phyloP scores from a whole-genome alignment of 176 grass and related monocot genomes.

The Lolium rigidum region DNA sequence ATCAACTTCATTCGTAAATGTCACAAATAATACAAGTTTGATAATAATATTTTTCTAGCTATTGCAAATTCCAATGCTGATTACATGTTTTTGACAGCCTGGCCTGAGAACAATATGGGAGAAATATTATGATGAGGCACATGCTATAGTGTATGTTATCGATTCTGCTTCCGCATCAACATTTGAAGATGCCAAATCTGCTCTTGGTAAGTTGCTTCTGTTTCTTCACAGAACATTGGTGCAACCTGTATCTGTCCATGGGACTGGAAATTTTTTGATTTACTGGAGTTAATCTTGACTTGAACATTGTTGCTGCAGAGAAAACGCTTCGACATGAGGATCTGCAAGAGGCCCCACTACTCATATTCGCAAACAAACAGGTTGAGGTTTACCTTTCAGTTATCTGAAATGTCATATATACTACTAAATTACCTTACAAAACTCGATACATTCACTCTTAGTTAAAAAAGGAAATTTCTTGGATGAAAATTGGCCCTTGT shows the following conservation, averaged over 20 bases:
- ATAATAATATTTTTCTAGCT: not conserved
- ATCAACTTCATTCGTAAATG: not conserved
- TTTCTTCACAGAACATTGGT: slow-evolving; percentile 25
- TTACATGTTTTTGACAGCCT: slow-evolving; percentile 58
- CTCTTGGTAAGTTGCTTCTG: slow-evolving; percentile 69
- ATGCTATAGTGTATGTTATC: slow-evolving; percentile 96
- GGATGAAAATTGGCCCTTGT: slow-evolving; percentile 17
- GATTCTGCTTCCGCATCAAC: slow-evolving; percentile 80
- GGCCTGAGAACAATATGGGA: slow-evolving; percentile 97
- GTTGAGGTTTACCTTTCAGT: slow-evolving; percentile 44
- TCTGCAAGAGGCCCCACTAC: slow-evolving; percentile 78
- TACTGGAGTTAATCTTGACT: not conserved
- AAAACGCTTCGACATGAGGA: slow-evolving; percentile 91
- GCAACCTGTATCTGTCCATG: not conserved
- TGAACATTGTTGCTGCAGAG: slow-evolving; percentile 58
- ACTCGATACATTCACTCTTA: not conserved
- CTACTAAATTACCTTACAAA: not conserved
- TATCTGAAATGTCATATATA: slow-evolving; percentile 2
- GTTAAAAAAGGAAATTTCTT: slow-evolving; percentile 11
- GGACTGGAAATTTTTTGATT: slow-evolving; percentile 30
- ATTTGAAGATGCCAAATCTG: slow-evolving; percentile 93
- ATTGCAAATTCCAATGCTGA: slow-evolving; percentile 20
- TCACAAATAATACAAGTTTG: not conserved
- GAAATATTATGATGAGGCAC: slow-evolving; percentile 98
- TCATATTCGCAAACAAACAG: slow-evolving; percentile 96